Evolutionary conservation across 2,329 filamentous ascomycete genomes (phyloP), one percentile per base, ranked within the genome.

Genomic region (Nannizziopsis arthrosporioides): DNA sequence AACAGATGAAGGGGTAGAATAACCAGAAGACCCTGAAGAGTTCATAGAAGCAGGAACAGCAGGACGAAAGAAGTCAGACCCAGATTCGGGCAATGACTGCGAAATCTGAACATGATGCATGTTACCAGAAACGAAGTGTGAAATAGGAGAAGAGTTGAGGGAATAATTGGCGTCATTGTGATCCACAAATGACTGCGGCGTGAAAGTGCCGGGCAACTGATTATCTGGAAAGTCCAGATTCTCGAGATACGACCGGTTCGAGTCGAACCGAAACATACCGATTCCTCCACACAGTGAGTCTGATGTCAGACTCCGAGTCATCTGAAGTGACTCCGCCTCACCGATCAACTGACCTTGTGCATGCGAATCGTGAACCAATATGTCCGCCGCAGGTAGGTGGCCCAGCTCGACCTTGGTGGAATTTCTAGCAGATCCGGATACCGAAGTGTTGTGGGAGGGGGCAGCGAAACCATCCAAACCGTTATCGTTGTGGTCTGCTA

Each of bases 261-360:
- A 69, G 54, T 68, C 62, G 55, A 72, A 66, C 53, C 67, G 61
- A 58, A 71, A 65, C 65, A 68, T 70, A 53, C 61, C 61, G 53
- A 72, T 57, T 42, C 62, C 63, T 51, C 66, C 64, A 50, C 66
- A 67, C 42, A 72, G 54, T 31, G 67, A 66, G 53, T 72, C 69
- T 53, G 68, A 66, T 30, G 69, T 72, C 38, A 62, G 61, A 53
- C 63, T 70, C 53, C 69, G 64, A 53, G 61, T 67, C 69, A 72
- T 72, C 50, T 69, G 63, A 46, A 65, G 61, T 36, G 45, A 47
- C 38, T 47, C 45, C 2, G 38, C n/a, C 12, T 39, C 45, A 18
- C 30, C 27, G 45, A 38, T 36, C 45, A 47, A 36, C 19, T 47
- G 45, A 42, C 38, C 45, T 42, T 49, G 34, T 36, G 18, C 18